Evolutionary conservation across 2,329 filamentous ascomycete genomes (phyloP).

Genomic region (Alternaria dauci): DNA sequence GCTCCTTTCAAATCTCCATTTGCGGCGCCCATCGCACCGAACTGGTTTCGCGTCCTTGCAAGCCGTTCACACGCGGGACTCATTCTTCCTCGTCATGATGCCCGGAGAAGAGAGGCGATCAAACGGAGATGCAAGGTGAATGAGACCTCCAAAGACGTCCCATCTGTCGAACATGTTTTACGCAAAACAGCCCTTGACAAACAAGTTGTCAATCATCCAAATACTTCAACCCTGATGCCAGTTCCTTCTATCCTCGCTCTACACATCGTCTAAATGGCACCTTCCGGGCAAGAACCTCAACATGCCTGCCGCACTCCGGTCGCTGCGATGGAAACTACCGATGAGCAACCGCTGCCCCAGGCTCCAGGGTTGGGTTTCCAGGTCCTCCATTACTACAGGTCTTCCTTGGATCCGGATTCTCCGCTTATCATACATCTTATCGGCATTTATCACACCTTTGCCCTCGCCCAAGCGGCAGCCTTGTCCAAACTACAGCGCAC

Average conservation of each 20-base stretch:
- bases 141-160: not conserved
- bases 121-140: constrained; percentile 6
- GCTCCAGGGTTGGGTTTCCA: not conserved
- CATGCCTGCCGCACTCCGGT: not conserved
- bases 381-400: not conserved
- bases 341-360: not conserved
- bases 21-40: not conserved
- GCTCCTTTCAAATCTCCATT: not conserved
- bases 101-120: not conserved
- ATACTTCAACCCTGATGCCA: not conserved
- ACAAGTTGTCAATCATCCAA: not conserved
- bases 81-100: not conserved
- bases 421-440: not conserved
- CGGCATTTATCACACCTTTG: constrained; percentile 6
- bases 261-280: not conserved
- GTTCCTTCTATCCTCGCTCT: not conserved
- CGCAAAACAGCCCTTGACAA: constrained; percentile 1
- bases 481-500: not conserved
- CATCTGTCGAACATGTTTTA: not conserved
- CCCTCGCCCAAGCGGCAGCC: not conserved
- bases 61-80: not conserved
- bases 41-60: not conserved
- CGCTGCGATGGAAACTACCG: not conserved
- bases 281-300: not conserved
- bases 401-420: not conserved